These are phyloP conservation scores for Cladorrhinum sp. DNA, from an alignment of 2,329 filamentous ascomycete species.

Conservation along the genomic window DNA sequence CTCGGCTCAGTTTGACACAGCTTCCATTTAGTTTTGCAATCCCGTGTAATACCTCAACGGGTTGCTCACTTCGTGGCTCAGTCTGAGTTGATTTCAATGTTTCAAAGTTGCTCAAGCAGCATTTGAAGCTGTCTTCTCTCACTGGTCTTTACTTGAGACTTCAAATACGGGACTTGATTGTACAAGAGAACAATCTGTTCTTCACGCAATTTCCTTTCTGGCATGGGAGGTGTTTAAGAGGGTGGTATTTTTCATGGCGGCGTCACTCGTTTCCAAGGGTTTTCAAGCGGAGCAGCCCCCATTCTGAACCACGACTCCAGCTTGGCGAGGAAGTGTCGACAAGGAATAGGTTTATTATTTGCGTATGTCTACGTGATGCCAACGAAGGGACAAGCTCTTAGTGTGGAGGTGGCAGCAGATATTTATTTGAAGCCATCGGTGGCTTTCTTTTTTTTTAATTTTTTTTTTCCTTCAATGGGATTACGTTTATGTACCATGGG, in stretches of 20 bases:
- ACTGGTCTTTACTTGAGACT: background rate
- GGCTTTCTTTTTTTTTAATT: no score
- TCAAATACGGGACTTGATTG: background rate
- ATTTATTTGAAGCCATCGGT: background rate
- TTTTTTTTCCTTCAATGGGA: background rate
- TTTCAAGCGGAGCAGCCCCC: background rate
- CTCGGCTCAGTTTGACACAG: background rate
- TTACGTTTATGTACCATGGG: background rate
- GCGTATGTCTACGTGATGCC: conserved; percentile 23
- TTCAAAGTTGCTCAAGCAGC: no score
- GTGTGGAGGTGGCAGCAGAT: background rate
- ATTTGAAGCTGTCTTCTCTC: no score
- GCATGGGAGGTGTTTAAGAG: background rate
- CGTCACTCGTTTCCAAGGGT: background rate
- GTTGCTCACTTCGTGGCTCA: no score
- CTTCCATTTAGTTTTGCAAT: background rate
- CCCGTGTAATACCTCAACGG: no score
- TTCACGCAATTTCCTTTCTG: background rate
- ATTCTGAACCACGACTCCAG: background rate
- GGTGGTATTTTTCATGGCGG: background rate
- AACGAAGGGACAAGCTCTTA: conserved; percentile 8
- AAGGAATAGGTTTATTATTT: conserved; percentile 7
- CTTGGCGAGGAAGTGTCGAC: conserved; percentile 27
- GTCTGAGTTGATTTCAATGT: no score
- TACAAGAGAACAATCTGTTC: background rate